Percentiles rank a stretch among this genome's conserved stretches.
phyloP scores from a whole-genome alignment of 1,284 basidiomycete genomes.

The Leccinum pachyderme region DNA sequence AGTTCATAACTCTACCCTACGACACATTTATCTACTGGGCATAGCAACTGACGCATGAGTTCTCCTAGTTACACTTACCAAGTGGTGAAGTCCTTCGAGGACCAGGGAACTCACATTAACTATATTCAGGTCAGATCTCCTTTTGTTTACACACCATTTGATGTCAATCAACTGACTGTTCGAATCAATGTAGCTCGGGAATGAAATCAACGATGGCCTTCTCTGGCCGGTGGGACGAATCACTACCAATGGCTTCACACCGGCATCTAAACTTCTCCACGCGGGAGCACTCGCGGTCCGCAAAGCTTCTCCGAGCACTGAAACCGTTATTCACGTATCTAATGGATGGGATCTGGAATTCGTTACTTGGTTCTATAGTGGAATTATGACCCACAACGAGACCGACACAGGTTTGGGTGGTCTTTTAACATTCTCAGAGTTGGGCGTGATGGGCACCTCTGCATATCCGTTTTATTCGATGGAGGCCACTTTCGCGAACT shows the following conservation, averaged over 20 bases:
- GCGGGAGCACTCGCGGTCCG: conserved; percentile 17
- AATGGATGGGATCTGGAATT: conserved; percentile 8
- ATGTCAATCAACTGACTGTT: neutral
- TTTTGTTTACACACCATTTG: neutral
- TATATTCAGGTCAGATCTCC: conserved; percentile 14
- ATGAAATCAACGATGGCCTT: conserved; percentile 16
- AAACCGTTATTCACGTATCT: conserved; percentile 11
- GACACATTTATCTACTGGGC: neutral
- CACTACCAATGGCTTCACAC: conserved; percentile 9
- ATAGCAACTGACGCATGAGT: neutral
- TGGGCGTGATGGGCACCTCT: conserved; percentile 14
- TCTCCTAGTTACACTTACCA: conserved; percentile 11
- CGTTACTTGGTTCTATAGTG: conserved; percentile 10
- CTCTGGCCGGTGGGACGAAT: conserved; percentile 14
- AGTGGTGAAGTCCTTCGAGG: conserved; percentile 12
- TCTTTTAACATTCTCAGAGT: conserved; percentile 5
- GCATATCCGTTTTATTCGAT: conserved; percentile 14
- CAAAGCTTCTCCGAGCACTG: conserved; percentile 14
- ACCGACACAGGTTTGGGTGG: conserved; percentile 1
- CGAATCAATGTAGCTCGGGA: conserved; percentile 13
- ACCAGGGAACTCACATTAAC: conserved; percentile 15
- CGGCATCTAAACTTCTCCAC: conserved; percentile 16
- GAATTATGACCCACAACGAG: conserved; percentile 5
- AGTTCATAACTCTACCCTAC: neutral
- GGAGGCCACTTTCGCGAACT: conserved; percentile 8